Conservation (phyloP, 2,329 filamentous ascomycete genomes). For the Magnaporthiopsis incrustans region DNA sequence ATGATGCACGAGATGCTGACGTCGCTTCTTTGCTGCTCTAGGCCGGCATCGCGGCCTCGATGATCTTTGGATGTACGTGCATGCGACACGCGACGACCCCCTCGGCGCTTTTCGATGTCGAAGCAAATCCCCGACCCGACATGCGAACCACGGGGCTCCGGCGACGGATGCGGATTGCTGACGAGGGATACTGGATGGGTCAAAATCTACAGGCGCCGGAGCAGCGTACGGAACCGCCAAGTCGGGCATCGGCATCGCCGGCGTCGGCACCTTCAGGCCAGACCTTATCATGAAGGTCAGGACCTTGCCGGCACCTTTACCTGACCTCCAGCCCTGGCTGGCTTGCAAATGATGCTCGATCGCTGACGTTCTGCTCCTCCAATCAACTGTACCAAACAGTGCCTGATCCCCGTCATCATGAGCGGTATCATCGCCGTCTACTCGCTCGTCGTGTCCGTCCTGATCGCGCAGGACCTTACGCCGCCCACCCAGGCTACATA, state of each 20-base stretch:
- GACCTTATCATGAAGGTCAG: constrained; percentile 86
- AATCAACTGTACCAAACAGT: constrained; percentile 37
- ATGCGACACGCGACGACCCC: constrained; percentile 11
- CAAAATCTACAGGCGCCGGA: constrained; percentile 43
- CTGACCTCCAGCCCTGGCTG: constrained; percentile 2
- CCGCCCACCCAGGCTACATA: constrained; percentile 61
- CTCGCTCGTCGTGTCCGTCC: constrained; percentile 89
- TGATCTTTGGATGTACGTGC: constrained; percentile 75
- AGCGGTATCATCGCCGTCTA: constrained; percentile 99
- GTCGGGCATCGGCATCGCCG: constrained; percentile 80
- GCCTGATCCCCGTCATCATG: constrained; percentile 88
- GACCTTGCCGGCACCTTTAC: background rate
- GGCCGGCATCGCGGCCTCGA: constrained; percentile 72
- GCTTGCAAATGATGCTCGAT: background rate
- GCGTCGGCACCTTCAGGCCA: constrained; percentile 75
- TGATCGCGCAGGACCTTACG: constrained; percentile 84
- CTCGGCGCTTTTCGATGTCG: constrained; percentile 15
- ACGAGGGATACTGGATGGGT: background rate
- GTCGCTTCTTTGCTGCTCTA: constrained; percentile 22
- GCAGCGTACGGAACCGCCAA: constrained; percentile 85
- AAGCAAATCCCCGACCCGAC: background rate
- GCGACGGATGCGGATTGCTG: background rate
- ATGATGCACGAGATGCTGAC: background rate
- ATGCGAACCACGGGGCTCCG: background rate
- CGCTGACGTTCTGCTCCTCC: background rate